A percentile compares a stretch with the other conserved stretches of the same genome.
These are phyloP conservation scores for Arachis stenosperma DNA, from an alignment of 306 rosid species.

Conservation along the genomic window DNA sequence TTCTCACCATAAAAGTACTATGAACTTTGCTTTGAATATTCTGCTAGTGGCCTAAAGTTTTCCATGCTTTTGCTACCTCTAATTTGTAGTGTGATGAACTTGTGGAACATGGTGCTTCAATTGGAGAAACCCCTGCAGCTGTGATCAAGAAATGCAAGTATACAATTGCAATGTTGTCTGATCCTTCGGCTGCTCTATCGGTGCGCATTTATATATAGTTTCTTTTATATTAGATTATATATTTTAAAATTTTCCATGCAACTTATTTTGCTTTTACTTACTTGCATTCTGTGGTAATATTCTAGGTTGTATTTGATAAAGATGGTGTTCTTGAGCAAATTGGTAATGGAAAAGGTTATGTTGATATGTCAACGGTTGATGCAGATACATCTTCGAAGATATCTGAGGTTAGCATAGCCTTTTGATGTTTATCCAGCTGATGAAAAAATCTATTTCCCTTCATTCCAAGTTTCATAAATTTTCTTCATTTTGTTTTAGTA, in stretches of 20 bases:
- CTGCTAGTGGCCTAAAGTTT: not conserved
- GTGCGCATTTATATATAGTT: constrained; percentile 44
- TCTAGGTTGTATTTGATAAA: constrained; percentile 71
- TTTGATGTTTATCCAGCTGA: not conserved
- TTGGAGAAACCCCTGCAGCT: constrained; percentile 75
- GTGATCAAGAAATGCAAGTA: constrained; percentile 79
- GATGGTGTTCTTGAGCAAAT: constrained; percentile 79
- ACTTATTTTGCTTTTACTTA: constrained; percentile 22
- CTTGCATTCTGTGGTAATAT: constrained; percentile 15
- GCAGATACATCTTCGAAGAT: constrained; percentile 70
- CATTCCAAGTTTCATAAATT: constrained; percentile 9
- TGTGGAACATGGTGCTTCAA: constrained; percentile 69
- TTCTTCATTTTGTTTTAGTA: not conserved
- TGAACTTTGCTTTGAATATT: constrained; percentile 1
- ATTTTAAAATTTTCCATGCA: not conserved
- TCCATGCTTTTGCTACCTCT: constrained; percentile 21
- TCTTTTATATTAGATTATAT: not conserved
- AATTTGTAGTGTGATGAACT: constrained; percentile 70
- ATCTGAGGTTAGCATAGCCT: constrained; percentile 62
- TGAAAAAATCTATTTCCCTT: constrained; percentile 3
- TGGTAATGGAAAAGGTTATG: constrained; percentile 61
- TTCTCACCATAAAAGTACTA: not conserved
- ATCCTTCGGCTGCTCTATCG: constrained; percentile 78
- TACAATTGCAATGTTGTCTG: constrained; percentile 80
- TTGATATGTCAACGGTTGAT: constrained; percentile 88